Percentiles rank a stretch among this genome's conserved stretches.
phyloP scores from a whole-genome alignment of 106 monocot species.

The Dendrobium nobile region DNA sequence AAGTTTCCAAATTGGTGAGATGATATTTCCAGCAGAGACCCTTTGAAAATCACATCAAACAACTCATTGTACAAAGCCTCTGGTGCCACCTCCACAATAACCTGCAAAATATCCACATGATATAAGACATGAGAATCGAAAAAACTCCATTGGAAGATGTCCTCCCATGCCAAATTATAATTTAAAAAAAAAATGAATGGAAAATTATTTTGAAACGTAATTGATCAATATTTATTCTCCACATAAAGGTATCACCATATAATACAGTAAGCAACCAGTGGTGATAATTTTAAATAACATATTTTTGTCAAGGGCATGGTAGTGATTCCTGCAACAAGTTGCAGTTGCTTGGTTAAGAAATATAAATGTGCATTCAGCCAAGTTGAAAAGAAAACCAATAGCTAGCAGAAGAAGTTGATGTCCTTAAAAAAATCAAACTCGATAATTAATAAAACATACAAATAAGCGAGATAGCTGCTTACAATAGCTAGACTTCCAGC shows the following conservation, averaged over 20 bases:
- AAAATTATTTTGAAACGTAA: neutral
- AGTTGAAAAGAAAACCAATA: neutral
- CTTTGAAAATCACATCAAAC: conserved; percentile 54
- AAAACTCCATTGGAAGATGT: neutral
- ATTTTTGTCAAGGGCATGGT: too few species aligned
- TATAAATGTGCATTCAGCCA: neutral
- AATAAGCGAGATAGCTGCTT: neutral
- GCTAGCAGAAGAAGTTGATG: neutral
- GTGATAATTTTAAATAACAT: neutral
- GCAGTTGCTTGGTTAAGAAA: neutral
- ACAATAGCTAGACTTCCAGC: neutral
- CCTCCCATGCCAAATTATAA: neutral
- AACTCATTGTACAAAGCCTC: conserved; percentile 32
- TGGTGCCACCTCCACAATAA: conserved; percentile 65
- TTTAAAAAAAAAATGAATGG: neutral
- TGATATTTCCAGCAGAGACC: conserved; percentile 61
- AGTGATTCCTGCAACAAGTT: too few species aligned
- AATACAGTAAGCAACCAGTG: neutral
- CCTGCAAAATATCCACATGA: conserved; percentile 30
- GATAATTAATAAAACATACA: neutral
- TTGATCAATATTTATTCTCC: neutral
- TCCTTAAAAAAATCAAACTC: neutral
- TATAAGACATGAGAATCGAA: neutral
- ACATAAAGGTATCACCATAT: neutral
- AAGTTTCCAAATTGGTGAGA: conserved; percentile 78